phyloP scores from a whole-genome alignment of 768 basidiomycete genomes.

The Gloeostereum incarnatum region DNA sequence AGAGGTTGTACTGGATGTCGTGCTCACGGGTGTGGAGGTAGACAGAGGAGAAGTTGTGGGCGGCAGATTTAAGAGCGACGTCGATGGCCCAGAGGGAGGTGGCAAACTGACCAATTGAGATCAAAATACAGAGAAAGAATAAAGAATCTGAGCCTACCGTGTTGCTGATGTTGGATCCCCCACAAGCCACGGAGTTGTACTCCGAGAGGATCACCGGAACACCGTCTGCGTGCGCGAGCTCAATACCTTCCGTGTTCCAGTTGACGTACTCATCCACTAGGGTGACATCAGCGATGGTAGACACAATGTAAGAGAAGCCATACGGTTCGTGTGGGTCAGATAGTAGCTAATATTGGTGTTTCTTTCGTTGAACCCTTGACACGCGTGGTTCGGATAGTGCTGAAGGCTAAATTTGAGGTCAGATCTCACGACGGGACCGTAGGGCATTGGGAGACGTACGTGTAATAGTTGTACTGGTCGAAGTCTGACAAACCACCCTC shows the following conservation, averaged over 20 bases:
- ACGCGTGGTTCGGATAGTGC: slow-evolving; percentile 23
- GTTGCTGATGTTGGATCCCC: slow-evolving; percentile 23
- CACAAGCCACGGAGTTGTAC: slow-evolving; percentile 27
- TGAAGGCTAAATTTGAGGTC: slow-evolving; percentile 17
- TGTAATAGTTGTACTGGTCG: slow-evolving; percentile 24
- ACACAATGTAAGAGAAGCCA: slow-evolving; percentile 4
- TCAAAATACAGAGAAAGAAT: background rate
- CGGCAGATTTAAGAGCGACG: slow-evolving; percentile 22
- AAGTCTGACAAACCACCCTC: slow-evolving; percentile 20
- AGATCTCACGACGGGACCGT: background rate
- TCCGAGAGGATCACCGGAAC: slow-evolving; percentile 23
- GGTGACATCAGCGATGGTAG: background rate
- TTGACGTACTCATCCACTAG: slow-evolving; percentile 18
- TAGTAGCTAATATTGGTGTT: slow-evolving; percentile 26
- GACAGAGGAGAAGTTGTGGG: slow-evolving; percentile 19
- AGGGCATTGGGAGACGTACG: slow-evolving; percentile 11
- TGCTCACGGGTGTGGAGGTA: slow-evolving; percentile 26
- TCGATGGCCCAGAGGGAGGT: slow-evolving; percentile 25
- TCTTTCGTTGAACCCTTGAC: slow-evolving; percentile 15
- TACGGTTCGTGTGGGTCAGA: slow-evolving; percentile 21
- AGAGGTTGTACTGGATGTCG: slow-evolving; percentile 26
- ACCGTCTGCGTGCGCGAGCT: slow-evolving; percentile 12
- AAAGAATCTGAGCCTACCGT: slow-evolving; percentile 13
- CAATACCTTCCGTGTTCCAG: slow-evolving; percentile 20
- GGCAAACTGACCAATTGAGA: slow-evolving; percentile 16